phyloP scores from a whole-genome alignment of 139 green algal genomes.

The Desmodesmus armatus region DNA sequence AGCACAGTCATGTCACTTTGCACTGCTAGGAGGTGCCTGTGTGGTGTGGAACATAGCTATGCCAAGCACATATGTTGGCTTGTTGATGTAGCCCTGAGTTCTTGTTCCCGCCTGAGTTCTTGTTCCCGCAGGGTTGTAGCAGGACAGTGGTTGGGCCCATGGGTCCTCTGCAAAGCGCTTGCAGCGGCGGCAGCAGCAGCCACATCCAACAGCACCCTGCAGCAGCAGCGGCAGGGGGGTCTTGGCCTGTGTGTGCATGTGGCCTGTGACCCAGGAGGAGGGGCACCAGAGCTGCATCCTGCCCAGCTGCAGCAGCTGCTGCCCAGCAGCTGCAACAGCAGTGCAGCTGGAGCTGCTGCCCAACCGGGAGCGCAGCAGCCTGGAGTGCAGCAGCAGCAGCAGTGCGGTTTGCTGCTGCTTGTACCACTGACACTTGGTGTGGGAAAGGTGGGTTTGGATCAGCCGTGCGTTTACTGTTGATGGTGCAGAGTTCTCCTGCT shows the following conservation, averaged over 20 bases:
- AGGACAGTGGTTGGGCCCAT: slow-evolving; percentile 92
- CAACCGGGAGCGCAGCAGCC: not conserved
- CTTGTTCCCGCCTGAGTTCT: no score
- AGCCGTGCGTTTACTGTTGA: no score
- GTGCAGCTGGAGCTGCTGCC: not conserved
- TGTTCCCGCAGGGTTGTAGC: slow-evolving; percentile 73
- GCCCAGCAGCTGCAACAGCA: not conserved
- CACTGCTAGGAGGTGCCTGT: no score
- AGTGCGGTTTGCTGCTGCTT: slow-evolving; percentile 74
- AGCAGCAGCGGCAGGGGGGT: slow-evolving; percentile 14
- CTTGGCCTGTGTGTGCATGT: slow-evolving; percentile 66
- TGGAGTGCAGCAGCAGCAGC: slow-evolving; percentile 20
- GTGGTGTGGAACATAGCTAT: no score
- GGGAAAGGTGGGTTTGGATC: slow-evolving; percentile 70
- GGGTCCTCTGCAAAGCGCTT: slow-evolving; percentile 83
- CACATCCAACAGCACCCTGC: slow-evolving; percentile 2
- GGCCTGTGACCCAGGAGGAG: slow-evolving; percentile 77
- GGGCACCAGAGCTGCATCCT: slow-evolving; percentile 65
- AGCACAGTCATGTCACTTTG: no score
- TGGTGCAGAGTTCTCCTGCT: no score
- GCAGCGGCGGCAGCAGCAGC: slow-evolving; percentile 58
- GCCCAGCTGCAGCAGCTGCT: slow-evolving; percentile 49
- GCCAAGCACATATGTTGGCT: no score
- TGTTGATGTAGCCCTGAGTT: no score
- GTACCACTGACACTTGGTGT: slow-evolving; percentile 88